Evolutionary conservation across 495 filamentous ascomycete genomes (phyloP), one percentile per base, ranked within the genome.

Genomic region (Aspergillus sclerotiicarbonarius): DNA sequence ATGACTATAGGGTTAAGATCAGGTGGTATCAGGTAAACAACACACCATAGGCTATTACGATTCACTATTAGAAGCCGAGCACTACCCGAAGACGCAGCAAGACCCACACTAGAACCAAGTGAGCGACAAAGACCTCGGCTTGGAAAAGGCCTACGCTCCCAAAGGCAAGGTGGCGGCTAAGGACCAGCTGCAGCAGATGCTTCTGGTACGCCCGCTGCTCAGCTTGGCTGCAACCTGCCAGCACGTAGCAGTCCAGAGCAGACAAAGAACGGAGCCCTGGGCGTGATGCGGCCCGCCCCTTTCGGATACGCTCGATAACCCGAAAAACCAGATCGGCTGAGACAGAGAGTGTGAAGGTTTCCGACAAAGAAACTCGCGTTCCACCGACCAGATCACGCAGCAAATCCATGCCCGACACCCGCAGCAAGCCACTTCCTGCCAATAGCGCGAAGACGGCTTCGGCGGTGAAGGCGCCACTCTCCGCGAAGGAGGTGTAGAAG

Each of bases 401-500:
- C 13, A 15, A 12, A n/a, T 41, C 37, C 37, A 41, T 32, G 32
- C 32, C 8, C 12, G 49, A 51, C 29, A 51, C 32, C 3, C 21
- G 29, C 9, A 33, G 25, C n/a, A 51, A 15, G 18, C 15, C 15
- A 18, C 29, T 51, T 0, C 13, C 25, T 2, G 49, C 25, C 21
- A 51, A 32, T 13, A 29, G 8, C 9, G 15, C 12, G 2, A 41
- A 13, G 37, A 41, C 37, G 7, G 37, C 37, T 41, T 41, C 37
- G n/a, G 37, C 37, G n/a, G 9, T 12, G 15, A 51, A 51, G 7
- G 29, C 30, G 8, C 18, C 13, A 32, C 32, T 35, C 9, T 51
- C 20, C 25, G n/a, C 37, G 37, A 41, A 41, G 13, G 37, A 41
- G 37, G 48, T 55, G 41, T 45, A 55, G 31, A 55, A 55, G 15